These are phyloP conservation scores for Carex arenaria DNA, from an alignment of 202 grass and related monocot species.

Conservation along the genomic window DNA sequence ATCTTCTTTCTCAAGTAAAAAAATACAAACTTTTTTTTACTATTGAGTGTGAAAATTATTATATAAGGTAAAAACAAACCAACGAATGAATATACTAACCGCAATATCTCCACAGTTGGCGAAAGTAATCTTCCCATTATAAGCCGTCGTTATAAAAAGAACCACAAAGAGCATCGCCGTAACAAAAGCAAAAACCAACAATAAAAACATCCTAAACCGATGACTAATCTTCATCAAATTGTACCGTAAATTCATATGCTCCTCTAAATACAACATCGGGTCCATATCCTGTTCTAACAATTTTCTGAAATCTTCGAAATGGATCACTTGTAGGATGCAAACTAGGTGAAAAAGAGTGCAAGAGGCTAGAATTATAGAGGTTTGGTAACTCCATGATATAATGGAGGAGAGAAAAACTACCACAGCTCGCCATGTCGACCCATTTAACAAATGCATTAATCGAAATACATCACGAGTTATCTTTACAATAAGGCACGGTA, in stretches of 20 bases:
- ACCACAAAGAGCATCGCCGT: conserved; percentile 68
- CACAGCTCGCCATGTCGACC: conserved; percentile 57
- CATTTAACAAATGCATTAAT: conserved; percentile 41
- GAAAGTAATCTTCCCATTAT: conserved; percentile 61
- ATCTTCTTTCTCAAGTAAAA: too few relatives aligned
- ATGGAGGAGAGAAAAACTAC: conserved; percentile 53
- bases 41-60: neutral
- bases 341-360: conserved; percentile 88
- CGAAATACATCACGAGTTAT: conserved; percentile 56
- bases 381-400: conserved; percentile 75
- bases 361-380: conserved; percentile 55
- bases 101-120: conserved; percentile 77
- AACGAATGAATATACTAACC: conserved; percentile 49
- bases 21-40: too few relatives aligned
- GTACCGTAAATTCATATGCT: conserved; percentile 64
- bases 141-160: conserved; percentile 81
- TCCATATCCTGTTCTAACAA: conserved; percentile 77
- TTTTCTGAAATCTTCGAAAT: conserved; percentile 84
- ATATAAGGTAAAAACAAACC: neutral
- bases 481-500: conserved; percentile 74
- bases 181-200: conserved; percentile 64
- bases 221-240: conserved; percentile 93
- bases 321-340: conserved; percentile 83
- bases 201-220: conserved; percentile 80
- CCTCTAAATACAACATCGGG: conserved; percentile 72